These are phyloP conservation scores for Phaeosphaeria sp. DNA, from an alignment of 2,329 filamentous ascomycete genomes.

Conservation along the genomic window DNA sequence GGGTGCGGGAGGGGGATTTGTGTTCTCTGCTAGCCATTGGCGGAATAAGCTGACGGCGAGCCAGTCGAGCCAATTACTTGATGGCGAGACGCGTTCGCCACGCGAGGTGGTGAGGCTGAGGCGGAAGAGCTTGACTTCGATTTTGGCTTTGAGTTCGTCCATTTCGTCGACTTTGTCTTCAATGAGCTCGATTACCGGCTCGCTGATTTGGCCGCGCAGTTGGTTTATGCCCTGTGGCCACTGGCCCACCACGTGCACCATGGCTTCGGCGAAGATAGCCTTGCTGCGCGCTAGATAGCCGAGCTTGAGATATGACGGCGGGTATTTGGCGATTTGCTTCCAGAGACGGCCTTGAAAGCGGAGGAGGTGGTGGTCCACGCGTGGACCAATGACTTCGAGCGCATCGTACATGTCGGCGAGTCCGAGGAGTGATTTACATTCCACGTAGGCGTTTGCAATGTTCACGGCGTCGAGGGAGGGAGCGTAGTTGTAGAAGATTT, in stretches of 20 bases:
- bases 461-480: conserved; percentile 83
- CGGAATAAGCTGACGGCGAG: conserved; percentile 85
- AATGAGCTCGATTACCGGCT: conserved; percentile 82
- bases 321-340: conserved; percentile 97
- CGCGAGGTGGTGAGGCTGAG: conserved; percentile 77
- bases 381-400: conserved; percentile 81
- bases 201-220: conserved; percentile 73
- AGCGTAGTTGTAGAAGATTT: conserved; percentile 93
- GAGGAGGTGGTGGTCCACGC: conserved; percentile 91
- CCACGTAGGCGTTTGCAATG: conserved; percentile 89
- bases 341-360: conserved; percentile 90
- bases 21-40: conserved; percentile 92
- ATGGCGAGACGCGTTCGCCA: conserved; percentile 82
- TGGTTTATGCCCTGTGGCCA: conserved; percentile 85
- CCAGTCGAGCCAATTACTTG: conserved; percentile 86
- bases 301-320: conserved; percentile 87
- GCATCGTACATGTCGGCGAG: conserved; percentile 97
- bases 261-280: conserved; percentile 76
- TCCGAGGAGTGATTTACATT: conserved; percentile 87
- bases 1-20: conserved; percentile 70
- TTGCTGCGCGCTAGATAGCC: conserved; percentile 85
- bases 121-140: conserved; percentile 83
- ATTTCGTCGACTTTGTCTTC: conserved; percentile 95
- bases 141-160: conserved; percentile 77
- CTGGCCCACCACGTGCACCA: conserved; percentile 93